Conservation (phyloP, 768 basidiomycete genomes). For the Kwoniella botswanensis region DNA sequence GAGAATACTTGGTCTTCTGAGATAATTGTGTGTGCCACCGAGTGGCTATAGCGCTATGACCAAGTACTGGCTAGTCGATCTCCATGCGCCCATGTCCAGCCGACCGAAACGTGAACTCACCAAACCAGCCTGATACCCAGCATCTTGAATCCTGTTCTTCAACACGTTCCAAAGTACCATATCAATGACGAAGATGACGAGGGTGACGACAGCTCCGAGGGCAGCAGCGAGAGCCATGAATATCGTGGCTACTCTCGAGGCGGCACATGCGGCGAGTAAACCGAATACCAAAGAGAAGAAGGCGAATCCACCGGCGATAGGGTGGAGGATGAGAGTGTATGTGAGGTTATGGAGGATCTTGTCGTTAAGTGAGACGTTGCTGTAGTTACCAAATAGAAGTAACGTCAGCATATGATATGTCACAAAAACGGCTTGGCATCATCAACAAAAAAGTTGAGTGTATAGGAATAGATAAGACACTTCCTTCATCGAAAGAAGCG, state of each 20-base stretch:
- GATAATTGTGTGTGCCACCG: no score
- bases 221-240: conserved; percentile 74
- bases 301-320: conserved; percentile 65
- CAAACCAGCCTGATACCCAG: conserved; percentile 47
- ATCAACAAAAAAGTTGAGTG: no score
- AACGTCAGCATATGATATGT: background rate
- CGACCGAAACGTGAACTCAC: conserved; percentile 44
- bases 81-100: no score
- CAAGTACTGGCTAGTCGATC: no score
- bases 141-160: conserved; percentile 65
- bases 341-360: conserved; percentile 72
- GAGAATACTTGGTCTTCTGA: no score
- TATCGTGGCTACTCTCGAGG: conserved; percentile 73
- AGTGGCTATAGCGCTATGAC: no score
- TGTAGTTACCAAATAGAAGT: background rate
- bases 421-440: no score
- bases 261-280: conserved; percentile 66
- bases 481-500: no score
- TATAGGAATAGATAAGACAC: no score
- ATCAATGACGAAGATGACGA: conserved; percentile 76
- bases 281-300: conserved; percentile 49
- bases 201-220: conserved; percentile 70
- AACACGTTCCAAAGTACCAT: conserved; percentile 79
- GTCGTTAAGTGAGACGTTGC: conserved; percentile 63
- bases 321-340: conserved; percentile 74